phyloP scores from a whole-genome alignment of 1,284 basidiomycete species.

The Leccinum pachyderme region DNA sequence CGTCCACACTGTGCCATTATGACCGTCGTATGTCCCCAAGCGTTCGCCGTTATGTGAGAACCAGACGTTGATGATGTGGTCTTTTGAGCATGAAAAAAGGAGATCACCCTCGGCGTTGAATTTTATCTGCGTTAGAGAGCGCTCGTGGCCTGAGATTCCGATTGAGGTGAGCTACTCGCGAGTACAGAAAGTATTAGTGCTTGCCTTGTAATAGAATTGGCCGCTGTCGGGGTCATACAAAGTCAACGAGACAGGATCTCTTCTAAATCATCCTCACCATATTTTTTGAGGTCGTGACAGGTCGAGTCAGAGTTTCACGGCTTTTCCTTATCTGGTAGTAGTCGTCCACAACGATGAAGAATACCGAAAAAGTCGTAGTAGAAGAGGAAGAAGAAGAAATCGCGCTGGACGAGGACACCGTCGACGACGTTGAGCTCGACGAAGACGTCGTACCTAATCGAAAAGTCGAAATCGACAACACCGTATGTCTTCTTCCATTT shows the following conservation, averaged over 20 bases:
- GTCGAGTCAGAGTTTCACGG: conserved; percentile 14
- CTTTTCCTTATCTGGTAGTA: conserved; percentile 25
- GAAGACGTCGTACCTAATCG: conserved; percentile 76
- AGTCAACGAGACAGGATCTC: background rate
- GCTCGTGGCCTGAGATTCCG: conserved; percentile 79
- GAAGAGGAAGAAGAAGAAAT: conserved; percentile 48
- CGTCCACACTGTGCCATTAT: conserved; percentile 97
- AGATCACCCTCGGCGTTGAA: conserved; percentile 97
- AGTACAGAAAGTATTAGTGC: conserved; percentile 1
- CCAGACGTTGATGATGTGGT: conserved; percentile 95
- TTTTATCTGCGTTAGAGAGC: conserved; percentile 95
- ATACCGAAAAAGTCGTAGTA: background rate
- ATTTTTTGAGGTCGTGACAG: background rate
- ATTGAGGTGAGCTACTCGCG: conserved; percentile 1
- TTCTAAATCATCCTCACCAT: conserved; percentile 14
- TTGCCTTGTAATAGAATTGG: conserved; percentile 34
- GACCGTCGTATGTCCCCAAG: conserved; percentile 93
- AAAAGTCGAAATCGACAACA: conserved; percentile 83
- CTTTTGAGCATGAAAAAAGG: conserved; percentile 95
- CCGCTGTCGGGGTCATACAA: conserved; percentile 15
- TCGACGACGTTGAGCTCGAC: conserved; percentile 58
- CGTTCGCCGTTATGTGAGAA: conserved; percentile 99
- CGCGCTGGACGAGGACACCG: conserved; percentile 76
- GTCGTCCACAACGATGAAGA: conserved; percentile 10
- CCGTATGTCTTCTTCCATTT: conserved; percentile 39